Base-by-base conservation (phyloP, 768 basidiomycete species). In the Tephrocybe sp. region DNA sequence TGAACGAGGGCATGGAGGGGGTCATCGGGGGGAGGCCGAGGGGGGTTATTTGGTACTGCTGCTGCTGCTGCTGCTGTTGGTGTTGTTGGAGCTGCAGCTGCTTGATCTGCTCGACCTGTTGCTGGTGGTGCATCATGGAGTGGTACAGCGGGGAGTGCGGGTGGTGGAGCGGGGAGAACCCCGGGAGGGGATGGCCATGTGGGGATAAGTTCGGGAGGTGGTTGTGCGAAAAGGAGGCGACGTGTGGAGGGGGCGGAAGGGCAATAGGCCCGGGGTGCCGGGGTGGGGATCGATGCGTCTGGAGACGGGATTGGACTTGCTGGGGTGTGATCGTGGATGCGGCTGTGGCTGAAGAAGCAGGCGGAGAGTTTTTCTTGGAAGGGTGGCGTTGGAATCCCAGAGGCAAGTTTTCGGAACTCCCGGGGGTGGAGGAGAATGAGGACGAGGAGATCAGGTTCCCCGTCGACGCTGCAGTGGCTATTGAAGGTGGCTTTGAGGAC, bases 1-100 rank as follows among this genome's bases (percentile, higher is more conserved):
- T 86, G 69, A 97, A 98, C 5, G 92, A 84, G 1, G 96, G 96
- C 95, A 98, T 98, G 52, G 88, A 89, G 0, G 95, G 94, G n/a
- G 95, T 97, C 61, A 97, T 92, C 1, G 91, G 88, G 12, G 90
- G 89, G n/a, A 93, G 70, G 0, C 89, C 88, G 54, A 85, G 81
- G n/a, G 87, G 86, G 9, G 87, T 90, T 53, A 85, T 74, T 26
- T 72, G 65, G 16, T 68, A 57, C 28, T 55, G 51, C 32, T 43
- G 41, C 1, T 43, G 32, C 13, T 51, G 60, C 40, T 52, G 53
- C 21, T 52, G 43, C 30, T 42, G 47, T 36, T 54, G 36, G 51
- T 69, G 69, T 56, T 80, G 72, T 41, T 79, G 60, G 43, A 71
- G 69, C 35, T 59, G 53, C 21, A 53, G 43, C 30, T 42, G 47